Conservation (phyloP, 768 basidiomycete genomes). For the Chalciporus chontae region DNA sequence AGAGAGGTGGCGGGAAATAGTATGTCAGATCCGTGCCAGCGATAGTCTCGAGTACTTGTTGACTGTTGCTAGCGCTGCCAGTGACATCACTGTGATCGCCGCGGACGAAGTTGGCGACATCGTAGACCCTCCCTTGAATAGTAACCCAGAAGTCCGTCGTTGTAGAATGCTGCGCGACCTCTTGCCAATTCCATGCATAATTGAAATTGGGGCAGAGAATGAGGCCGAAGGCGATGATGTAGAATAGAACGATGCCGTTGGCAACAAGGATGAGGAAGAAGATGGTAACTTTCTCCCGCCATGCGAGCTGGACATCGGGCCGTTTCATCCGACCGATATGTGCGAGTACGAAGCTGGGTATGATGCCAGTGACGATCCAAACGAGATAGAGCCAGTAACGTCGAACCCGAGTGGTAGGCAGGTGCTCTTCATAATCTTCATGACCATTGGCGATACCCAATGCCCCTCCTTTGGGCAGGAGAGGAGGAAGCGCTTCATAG, state of each 20-base stretch:
- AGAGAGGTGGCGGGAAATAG: slow-evolving; percentile 62
- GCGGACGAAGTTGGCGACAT: slow-evolving; percentile 55
- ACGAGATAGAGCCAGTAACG: slow-evolving; percentile 59
- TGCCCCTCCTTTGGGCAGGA: slow-evolving; percentile 34
- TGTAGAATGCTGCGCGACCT: slow-evolving; percentile 50
- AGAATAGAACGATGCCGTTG: slow-evolving; percentile 58
- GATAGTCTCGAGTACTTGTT: slow-evolving; percentile 45
- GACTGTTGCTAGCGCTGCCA: slow-evolving; percentile 47
- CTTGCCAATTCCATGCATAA: slow-evolving; percentile 51
- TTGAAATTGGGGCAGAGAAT: slow-evolving; percentile 61
- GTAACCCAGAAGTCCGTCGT: slow-evolving; percentile 59
- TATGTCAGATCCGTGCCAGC: slow-evolving; percentile 61
- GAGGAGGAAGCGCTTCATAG: slow-evolving; percentile 28
- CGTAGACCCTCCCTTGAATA: slow-evolving; percentile 59
- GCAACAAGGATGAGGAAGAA: slow-evolving; percentile 52
- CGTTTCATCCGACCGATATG: slow-evolving; percentile 62
- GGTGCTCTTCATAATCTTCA: slow-evolving; percentile 47
- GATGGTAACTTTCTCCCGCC: slow-evolving; percentile 69
- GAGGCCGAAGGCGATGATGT: slow-evolving; percentile 59
- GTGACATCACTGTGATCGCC: slow-evolving; percentile 62
- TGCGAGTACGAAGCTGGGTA: slow-evolving; percentile 49
- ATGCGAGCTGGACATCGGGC: slow-evolving; percentile 62
- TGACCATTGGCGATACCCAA: slow-evolving; percentile 42
- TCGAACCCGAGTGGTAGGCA: slow-evolving; percentile 53
- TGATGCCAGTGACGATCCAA: slow-evolving; percentile 50